Base-by-base conservation (phyloP, 2,329 filamentous ascomycete species). In the Grosmannia serpens region DNA sequence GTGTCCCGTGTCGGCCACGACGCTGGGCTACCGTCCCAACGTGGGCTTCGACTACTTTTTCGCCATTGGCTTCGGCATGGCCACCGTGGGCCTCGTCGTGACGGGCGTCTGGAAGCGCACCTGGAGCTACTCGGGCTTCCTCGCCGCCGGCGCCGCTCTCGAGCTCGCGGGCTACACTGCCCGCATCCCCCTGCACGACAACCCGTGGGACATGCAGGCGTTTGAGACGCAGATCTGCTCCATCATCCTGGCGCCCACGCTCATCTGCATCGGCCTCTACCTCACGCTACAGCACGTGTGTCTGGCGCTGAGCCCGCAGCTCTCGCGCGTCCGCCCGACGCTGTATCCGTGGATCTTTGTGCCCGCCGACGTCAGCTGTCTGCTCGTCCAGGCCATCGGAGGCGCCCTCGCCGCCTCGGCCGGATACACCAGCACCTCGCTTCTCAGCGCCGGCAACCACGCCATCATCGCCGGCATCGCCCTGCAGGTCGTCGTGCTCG, bases 261-360 rank as follows among this genome's bases (percentile, higher is more conserved):
- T 86, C 60, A 73, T 85, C 69, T 83, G 81, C 69, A 80, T 82
- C 62, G 77, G 75, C 65, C 79, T 86, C 68, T 86, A 86, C 71
- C 77, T 86, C 29, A 84, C 80, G 4, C 77, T 86, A 60, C 83
- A 84, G 68, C 82, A 84, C 72, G 69, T 81, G 63, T 74, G 77
- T 59, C 70, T 80, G 38, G 69, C 74, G 53, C 71, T 82, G 61
- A 74, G 72, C 68, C 75, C 79, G 10, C 50, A 63, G 44, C 71
- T 80, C 57, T 82, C 79, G n/a, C 76, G 77, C 62, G 65, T 83
- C 59, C 72, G 71, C 4, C 76, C 80, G 22, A 69, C 68, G n/a
- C 73, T 74, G 63, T 83, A 81, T 67, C 80, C 81, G 4, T 73
- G 75, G 65, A 70, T 83, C 70, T 84, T 83, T 70, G 76, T 83